Evolutionary conservation across 1,284 basidiomycete genomes (phyloP).

Genomic region (Xerocomus nothofagi): DNA sequence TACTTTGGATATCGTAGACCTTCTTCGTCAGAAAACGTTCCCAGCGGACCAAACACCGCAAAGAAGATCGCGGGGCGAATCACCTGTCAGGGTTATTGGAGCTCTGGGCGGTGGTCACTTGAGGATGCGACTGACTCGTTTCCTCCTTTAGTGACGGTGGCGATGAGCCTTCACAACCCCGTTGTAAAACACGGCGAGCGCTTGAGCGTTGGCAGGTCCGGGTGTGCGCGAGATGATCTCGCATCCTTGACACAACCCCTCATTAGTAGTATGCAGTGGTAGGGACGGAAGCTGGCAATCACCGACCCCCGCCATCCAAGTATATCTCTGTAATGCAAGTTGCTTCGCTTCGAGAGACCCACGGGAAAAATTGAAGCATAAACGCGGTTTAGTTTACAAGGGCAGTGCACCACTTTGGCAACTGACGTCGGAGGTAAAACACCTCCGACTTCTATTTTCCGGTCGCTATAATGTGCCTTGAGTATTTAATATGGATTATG

Average conservation of each 20-base stretch:
- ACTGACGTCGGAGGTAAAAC: constrained; percentile 23
- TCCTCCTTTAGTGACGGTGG: constrained; percentile 2
- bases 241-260: background rate
- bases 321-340: constrained; percentile 6
- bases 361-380: constrained; percentile 1
- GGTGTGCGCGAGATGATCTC: background rate
- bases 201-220: background rate
- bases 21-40: background rate
- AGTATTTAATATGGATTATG: background rate
- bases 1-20: background rate
- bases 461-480: constrained; percentile 5
- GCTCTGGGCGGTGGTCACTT: background rate
- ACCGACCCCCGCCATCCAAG: constrained; percentile 16
- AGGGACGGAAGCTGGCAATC: constrained; percentile 23
- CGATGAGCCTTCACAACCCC: background rate
- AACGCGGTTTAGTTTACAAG: background rate
- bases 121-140: constrained; percentile 10
- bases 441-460: constrained; percentile 26
- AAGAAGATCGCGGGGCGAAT: background rate
- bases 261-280: constrained; percentile 17
- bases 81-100: constrained; percentile 1
- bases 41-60: background rate
- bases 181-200: background rate
- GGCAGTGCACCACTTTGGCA: constrained; percentile 10
- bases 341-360: constrained; percentile 11